Percentiles rank a stretch among this genome's conserved stretches.
These are phyloP conservation scores for Talaromyces borbonicus DNA, from an alignment of 495 filamentous ascomycete genomes.

Conservation along the genomic window DNA sequence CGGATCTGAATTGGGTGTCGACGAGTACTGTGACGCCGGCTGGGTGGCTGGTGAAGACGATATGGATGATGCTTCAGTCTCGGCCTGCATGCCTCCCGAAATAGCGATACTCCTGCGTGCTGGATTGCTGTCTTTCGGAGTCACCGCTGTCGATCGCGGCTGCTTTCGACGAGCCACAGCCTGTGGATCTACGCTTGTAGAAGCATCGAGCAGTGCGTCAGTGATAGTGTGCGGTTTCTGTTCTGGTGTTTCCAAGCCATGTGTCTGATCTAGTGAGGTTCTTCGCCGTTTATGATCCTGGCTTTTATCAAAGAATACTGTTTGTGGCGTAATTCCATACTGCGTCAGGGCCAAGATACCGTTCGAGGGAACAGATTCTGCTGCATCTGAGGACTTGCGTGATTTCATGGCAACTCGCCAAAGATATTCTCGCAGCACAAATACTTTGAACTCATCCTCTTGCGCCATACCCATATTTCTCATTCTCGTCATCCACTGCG, in stretches of 20 bases:
- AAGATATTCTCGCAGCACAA: constrained; percentile 82
- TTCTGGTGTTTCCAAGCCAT: constrained; percentile 17
- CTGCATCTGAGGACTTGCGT: constrained; percentile 35
- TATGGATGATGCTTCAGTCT: constrained; percentile 16
- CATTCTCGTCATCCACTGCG: constrained; percentile 81
- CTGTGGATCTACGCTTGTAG: constrained; percentile 71
- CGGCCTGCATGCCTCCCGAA: constrained; percentile 17
- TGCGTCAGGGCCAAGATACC: constrained; percentile 60
- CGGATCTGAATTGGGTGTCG: constrained; percentile 27
- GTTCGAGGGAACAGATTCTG: constrained; percentile 43
- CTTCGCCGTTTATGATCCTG: constrained; percentile 35
- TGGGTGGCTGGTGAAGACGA: constrained; percentile 30
- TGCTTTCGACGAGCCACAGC: constrained; percentile 46
- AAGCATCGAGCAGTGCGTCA: constrained; percentile 87
- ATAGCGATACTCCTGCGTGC: constrained; percentile 12
- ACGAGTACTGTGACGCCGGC: constrained; percentile 29
- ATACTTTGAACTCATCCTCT: constrained; percentile 86
- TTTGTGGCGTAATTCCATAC: constrained; percentile 68
- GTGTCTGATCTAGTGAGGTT: constrained; percentile 20
- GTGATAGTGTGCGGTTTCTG: constrained; percentile 64
- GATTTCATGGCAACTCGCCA: constrained; percentile 73
- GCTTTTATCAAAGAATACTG: constrained; percentile 80
- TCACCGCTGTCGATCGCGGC: constrained; percentile 33
- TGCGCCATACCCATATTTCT: constrained; percentile 70
- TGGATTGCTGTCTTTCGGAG: constrained; percentile 37